phyloP scores from a whole-genome alignment of 1,139 yeast species.

The Geotrichum siamense region DNA sequence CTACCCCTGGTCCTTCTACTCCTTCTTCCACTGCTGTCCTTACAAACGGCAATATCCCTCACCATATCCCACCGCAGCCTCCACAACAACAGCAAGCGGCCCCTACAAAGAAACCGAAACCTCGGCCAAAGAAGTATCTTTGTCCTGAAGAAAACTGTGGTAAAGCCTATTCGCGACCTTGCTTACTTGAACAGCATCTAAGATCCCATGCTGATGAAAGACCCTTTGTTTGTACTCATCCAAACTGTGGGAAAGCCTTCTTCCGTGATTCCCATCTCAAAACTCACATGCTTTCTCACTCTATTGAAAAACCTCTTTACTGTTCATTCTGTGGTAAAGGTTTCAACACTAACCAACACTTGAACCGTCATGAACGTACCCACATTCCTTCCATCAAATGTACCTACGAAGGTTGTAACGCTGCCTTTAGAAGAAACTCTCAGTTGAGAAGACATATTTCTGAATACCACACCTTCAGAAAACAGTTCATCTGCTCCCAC shows the following conservation, averaged over 20 bases:
- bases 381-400: slow-evolving; percentile 69
- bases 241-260: slow-evolving; percentile 58
- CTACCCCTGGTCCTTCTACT: no score
- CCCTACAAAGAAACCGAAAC: slow-evolving; percentile 20
- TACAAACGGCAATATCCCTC: neutral
- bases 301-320: slow-evolving; percentile 59
- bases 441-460: slow-evolving; percentile 67
- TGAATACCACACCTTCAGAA: slow-evolving; percentile 44
- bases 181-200: slow-evolving; percentile 67
- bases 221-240: slow-evolving; percentile 56
- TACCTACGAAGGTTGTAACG: slow-evolving; percentile 52
- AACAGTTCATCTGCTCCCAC: slow-evolving; percentile 30
- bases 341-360: slow-evolving; percentile 72
- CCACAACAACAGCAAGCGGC: neutral
- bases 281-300: slow-evolving; percentile 57
- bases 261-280: slow-evolving; percentile 71
- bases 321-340: slow-evolving; percentile 81
- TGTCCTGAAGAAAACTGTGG: slow-evolving; percentile 63
- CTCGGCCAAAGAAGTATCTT: slow-evolving; percentile 49
- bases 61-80: slow-evolving; percentile 4
- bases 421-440: slow-evolving; percentile 69
- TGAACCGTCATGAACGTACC: slow-evolving; percentile 70
- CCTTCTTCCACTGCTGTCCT: neutral
- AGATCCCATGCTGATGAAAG: slow-evolving; percentile 73
- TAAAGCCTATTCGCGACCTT: slow-evolving; percentile 75